Conservation (phyloP, 257 asterid species). For the Solanum rostratum region DNA sequence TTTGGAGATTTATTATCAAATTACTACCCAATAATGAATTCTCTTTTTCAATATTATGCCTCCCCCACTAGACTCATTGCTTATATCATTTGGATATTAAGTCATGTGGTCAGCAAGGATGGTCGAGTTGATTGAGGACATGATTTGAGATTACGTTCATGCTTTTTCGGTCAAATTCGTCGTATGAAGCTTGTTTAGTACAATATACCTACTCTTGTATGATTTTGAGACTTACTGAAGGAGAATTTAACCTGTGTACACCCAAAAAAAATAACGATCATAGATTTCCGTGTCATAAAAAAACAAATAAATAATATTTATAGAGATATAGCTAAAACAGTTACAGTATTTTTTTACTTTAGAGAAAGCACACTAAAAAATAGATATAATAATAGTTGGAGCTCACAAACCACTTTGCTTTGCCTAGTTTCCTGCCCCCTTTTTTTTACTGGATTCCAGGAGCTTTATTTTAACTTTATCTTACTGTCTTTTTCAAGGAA, state of each 20-base stretch:
- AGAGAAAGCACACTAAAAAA: background rate
- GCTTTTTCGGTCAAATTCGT: too few relatives aligned
- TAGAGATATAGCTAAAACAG: background rate
- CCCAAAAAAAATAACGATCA: too few relatives aligned
- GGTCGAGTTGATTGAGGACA: too few relatives aligned
- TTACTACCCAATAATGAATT: background rate
- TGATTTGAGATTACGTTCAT: too few relatives aligned
- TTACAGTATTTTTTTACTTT: background rate
- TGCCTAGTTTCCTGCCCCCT: conserved; percentile 9
- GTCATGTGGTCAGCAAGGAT: background rate
- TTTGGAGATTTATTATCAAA: background rate
- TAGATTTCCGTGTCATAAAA: too few relatives aligned
- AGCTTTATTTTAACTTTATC: conserved; percentile 1
- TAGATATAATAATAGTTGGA: conserved; percentile 2
- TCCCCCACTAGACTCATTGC: background rate
- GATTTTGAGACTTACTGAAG: too few relatives aligned
- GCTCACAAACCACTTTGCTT: conserved; percentile 12
- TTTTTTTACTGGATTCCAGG: conserved; percentile 29
- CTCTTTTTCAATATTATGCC: background rate
- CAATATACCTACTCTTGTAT: too few relatives aligned
- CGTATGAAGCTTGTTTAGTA: too few relatives aligned
- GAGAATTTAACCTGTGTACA: too few relatives aligned
- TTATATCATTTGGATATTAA: background rate
- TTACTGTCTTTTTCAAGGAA: background rate
- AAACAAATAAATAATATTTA: too few relatives aligned